These are phyloP conservation scores for Bjerkandera adusta DNA, from an alignment of 1,284 basidiomycete genomes.

Conservation along the genomic window DNA sequence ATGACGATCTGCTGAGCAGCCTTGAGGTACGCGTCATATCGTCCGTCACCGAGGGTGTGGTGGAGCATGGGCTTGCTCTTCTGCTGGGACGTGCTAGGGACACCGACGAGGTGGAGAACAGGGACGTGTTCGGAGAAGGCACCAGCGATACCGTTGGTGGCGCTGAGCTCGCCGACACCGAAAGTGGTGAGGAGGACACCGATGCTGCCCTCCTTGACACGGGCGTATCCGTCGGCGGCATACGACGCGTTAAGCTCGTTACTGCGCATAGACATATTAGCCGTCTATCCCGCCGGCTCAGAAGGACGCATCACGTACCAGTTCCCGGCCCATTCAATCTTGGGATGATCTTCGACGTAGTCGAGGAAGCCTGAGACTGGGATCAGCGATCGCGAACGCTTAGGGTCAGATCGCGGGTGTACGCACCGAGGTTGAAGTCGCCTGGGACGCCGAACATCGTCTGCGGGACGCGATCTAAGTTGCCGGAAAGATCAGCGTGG, in stretches of 20 bases:
- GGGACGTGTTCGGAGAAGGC: constrained; percentile 90
- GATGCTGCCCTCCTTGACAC: constrained; percentile 72
- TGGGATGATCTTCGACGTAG: constrained; percentile 79
- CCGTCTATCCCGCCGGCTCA: neutral
- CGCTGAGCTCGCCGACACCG: constrained; percentile 88
- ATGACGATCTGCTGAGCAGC: constrained; percentile 78
- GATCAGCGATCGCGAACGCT: neutral
- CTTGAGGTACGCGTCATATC: constrained; percentile 77
- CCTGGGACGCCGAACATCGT: constrained; percentile 88
- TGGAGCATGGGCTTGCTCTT: constrained; percentile 72
- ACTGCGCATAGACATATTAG: constrained; percentile 33
- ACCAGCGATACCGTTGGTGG: constrained; percentile 79
- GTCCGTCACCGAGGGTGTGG: constrained; percentile 85
- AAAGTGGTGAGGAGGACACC: constrained; percentile 83
- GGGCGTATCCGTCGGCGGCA: constrained; percentile 93
- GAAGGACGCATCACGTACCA: constrained; percentile 45
- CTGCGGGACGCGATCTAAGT: constrained; percentile 31
- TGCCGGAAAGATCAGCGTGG: neutral
- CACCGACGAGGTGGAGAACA: constrained; percentile 89
- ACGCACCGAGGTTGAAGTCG: constrained; percentile 82
- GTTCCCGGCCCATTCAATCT: constrained; percentile 88
- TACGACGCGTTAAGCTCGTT: constrained; percentile 89
- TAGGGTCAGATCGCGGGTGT: neutral
- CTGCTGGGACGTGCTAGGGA: constrained; percentile 75
- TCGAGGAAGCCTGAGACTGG: constrained; percentile 59